phyloP scores from a whole-genome alignment of 148 eudicot species.

The Rhododendron griersonianum region DNA sequence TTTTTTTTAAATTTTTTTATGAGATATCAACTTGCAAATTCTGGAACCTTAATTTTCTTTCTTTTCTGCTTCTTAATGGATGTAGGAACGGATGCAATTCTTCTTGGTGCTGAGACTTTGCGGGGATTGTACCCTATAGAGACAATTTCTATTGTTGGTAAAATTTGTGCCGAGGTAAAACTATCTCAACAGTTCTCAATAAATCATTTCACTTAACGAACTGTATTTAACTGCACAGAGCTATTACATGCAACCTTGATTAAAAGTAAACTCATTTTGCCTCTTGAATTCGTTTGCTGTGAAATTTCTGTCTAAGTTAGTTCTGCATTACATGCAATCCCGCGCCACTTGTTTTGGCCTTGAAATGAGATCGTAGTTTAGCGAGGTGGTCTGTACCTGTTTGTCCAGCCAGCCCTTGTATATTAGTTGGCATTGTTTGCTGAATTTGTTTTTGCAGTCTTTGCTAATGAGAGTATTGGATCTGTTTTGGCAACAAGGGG shows the following conservation, averaged over 20 bases:
- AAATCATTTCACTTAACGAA: not conserved
- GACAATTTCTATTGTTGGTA: conserved; percentile 77
- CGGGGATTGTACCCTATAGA: conserved; percentile 90
- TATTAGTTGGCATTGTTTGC: not conserved
- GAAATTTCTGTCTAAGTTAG: not conserved
- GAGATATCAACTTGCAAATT: not conserved
- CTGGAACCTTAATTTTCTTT: not conserved
- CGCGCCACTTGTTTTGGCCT: too few relatives aligned
- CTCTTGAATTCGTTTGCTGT: not conserved
- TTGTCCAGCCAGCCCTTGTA: not conserved
- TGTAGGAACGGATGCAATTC: conserved; percentile 96
- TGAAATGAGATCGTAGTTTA: not conserved
- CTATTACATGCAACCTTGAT: not conserved
- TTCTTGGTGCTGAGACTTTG: conserved; percentile 95
- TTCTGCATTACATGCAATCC: not conserved
- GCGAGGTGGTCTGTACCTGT: not conserved
- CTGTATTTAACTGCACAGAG: not conserved
- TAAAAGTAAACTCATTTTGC: not conserved
- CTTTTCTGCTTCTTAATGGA: conserved; percentile 10
- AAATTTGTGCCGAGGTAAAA: conserved; percentile 88
- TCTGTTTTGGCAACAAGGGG: not conserved
- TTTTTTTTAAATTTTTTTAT: not conserved
- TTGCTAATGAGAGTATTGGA: not conserved
- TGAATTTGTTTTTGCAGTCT: not conserved
- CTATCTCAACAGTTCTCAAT: not conserved